Evolutionary conservation across 1,139 yeast genomes (phyloP).

Genomic region (Pichia sp.): DNA sequence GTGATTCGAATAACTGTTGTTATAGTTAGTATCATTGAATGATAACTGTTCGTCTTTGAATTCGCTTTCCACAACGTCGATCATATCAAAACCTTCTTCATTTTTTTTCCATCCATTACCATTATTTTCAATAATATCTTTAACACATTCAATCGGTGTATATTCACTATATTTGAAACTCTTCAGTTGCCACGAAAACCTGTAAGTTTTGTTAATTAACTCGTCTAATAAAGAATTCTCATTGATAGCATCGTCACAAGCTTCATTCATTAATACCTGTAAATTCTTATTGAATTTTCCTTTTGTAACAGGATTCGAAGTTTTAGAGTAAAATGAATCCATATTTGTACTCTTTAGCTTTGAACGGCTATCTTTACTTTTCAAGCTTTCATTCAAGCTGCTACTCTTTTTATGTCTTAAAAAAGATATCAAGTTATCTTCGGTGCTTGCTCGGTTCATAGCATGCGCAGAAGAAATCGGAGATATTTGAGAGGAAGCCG

Average conservation of each 20-base stretch:
- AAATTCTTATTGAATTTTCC: neutral
- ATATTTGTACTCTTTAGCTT: too few species aligned
- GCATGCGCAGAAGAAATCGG: too few species aligned
- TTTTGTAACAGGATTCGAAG: too few species aligned
- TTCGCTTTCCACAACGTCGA: conserved; percentile 23
- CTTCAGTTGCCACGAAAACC: conserved; percentile 59
- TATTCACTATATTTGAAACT: conserved; percentile 46
- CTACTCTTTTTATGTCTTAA: too few species aligned
- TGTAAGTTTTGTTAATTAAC: conserved; percentile 48
- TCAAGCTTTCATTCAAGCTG: too few species aligned
- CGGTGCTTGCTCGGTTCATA: too few species aligned
- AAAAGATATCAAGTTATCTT: too few species aligned
- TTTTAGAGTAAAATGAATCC: too few species aligned
- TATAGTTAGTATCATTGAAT: neutral
- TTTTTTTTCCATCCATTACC: conserved; percentile 59
- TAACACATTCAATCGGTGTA: conserved; percentile 64
- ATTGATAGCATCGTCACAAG: conserved; percentile 7
- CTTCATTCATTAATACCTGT: conserved; percentile 12
- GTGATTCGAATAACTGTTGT: too few species aligned
- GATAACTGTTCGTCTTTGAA: conserved; percentile 4
- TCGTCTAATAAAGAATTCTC: conserved; percentile 9
- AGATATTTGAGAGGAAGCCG: too few species aligned
- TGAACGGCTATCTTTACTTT: too few species aligned
- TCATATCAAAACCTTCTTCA: conserved; percentile 28
- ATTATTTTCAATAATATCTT: conserved; percentile 61